Evolutionary conservation across 148 eudicot genomes (phyloP).

Genomic region (Arbutus unedo): DNA sequence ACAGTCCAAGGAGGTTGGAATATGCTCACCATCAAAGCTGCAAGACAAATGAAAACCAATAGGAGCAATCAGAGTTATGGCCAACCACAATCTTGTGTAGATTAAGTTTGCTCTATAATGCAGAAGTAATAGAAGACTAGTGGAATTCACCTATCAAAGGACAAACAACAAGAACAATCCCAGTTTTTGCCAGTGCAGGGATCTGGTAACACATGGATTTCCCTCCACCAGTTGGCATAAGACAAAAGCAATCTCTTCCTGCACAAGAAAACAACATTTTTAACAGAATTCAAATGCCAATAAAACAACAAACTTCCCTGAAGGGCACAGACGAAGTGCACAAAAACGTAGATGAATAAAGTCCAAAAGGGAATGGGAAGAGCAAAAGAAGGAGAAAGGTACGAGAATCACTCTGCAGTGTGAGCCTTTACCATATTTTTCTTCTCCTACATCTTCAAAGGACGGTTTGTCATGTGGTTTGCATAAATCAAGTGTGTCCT

Average conservation of each 20-base stretch:
- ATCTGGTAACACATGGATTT: conserved; percentile 94
- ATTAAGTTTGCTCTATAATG: conserved; percentile 17
- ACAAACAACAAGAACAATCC: conserved; percentile 92
- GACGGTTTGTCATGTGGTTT: neutral
- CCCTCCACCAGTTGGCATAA: conserved; percentile 99
- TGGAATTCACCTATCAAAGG: conserved; percentile 83
- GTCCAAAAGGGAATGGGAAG: neutral
- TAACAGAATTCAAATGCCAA: conserved; percentile 10
- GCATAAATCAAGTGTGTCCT: neutral
- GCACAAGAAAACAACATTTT: conserved; percentile 10
- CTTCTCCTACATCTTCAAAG: neutral
- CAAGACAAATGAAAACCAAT: conserved; percentile 16
- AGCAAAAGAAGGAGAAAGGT: neutral
- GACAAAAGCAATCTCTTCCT: conserved; percentile 96
- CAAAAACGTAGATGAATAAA: neutral
- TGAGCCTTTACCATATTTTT: neutral
- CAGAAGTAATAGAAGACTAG: conserved; percentile 32
- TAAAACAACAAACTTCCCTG: neutral
- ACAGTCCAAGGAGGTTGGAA: neutral
- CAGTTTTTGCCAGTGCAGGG: conserved; percentile 73
- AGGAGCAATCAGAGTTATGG: conserved; percentile 22
- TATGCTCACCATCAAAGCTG: conserved; percentile 63
- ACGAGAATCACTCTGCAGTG: neutral
- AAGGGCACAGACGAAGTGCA: neutral
- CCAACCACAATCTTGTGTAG: conserved; percentile 47